Evolutionary conservation across 23 red algal genomes (phyloP).

Genomic region (Agarophyton chilense): DNA sequence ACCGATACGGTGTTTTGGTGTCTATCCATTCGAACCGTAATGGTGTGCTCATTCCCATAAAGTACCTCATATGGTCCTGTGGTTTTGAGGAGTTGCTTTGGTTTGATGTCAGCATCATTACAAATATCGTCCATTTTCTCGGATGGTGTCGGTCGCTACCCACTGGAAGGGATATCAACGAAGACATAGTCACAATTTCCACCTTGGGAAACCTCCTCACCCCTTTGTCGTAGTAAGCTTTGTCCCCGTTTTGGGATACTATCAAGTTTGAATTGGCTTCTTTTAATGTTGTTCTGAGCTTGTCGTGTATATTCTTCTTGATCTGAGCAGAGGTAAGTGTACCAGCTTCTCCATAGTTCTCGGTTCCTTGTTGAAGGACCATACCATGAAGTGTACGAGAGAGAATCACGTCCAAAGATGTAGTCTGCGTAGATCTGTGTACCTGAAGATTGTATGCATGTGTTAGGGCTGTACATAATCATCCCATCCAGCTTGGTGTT

Average conservation of each 20-base stretch:
- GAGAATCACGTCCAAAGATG: slow-evolving; percentile 22
- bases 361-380: not conserved
- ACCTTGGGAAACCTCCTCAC: not conserved
- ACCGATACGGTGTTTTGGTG: not conserved
- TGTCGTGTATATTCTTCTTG: too few species aligned
- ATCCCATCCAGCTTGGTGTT: slow-evolving; percentile 34
- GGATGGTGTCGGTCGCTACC: not conserved
- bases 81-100: not conserved
- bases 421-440: slow-evolving; percentile 1
- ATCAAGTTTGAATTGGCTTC: not conserved
- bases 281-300: too few species aligned
- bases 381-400: slow-evolving; percentile 12
- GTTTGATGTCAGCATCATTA: not conserved
- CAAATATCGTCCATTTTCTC: not conserved
- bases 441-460: slow-evolving; percentile 27
- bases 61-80: slow-evolving; percentile 16
- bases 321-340: not conserved
- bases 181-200: not conserved
- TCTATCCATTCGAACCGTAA: not conserved
- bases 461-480: not conserved
- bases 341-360: not conserved
- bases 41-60: not conserved
- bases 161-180: not conserved
- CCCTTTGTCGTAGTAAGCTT: not conserved
- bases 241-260: not conserved